These are phyloP conservation scores for Knoxdaviesia capensis DNA, from an alignment of 2,329 filamentous ascomycete species.

Conservation along the genomic window DNA sequence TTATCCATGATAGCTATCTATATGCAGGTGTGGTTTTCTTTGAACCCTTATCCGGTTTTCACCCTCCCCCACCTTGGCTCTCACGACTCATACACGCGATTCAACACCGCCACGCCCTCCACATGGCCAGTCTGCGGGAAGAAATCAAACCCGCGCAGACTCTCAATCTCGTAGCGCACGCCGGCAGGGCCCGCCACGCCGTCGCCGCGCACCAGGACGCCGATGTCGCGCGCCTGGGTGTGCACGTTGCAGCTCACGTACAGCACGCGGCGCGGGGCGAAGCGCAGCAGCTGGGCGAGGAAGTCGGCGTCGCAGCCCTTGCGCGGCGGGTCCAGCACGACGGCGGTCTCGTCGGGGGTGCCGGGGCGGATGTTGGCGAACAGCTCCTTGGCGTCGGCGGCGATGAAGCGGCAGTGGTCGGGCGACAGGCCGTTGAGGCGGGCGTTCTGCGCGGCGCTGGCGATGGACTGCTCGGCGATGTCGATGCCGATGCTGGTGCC, in stretches of 20 bases:
- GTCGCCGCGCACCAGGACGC: slow-evolving; percentile 58
- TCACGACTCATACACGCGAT: slow-evolving; percentile 24
- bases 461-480: slow-evolving; percentile 61
- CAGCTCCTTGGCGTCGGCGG: slow-evolving; percentile 66
- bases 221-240: slow-evolving; percentile 86
- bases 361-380: slow-evolving; percentile 44
- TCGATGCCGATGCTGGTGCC: slow-evolving; percentile 69
- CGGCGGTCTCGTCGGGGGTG: slow-evolving; percentile 56
- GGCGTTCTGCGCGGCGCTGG: slow-evolving; percentile 62
- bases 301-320: slow-evolving; percentile 87
- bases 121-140: slow-evolving; percentile 73
- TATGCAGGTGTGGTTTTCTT: too few relatives aligned
- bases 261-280: slow-evolving; percentile 59
- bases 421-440: slow-evolving; percentile 47
- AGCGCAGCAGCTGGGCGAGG: slow-evolving; percentile 57
- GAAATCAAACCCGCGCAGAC: slow-evolving; percentile 83
- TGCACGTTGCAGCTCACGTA: slow-evolving; percentile 98
- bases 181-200: slow-evolving; percentile 12
- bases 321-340: slow-evolving; percentile 91
- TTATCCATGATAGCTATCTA: too few relatives aligned
- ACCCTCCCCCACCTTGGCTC: not conserved
- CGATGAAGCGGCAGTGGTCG: slow-evolving; percentile 62
- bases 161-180: slow-evolving; percentile 66
- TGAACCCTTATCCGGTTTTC: too few relatives aligned
- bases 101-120: slow-evolving; percentile 46